Evolutionary conservation across 176 grass and related monocot genomes (phyloP).

Genomic region (Musa beccarii): DNA sequence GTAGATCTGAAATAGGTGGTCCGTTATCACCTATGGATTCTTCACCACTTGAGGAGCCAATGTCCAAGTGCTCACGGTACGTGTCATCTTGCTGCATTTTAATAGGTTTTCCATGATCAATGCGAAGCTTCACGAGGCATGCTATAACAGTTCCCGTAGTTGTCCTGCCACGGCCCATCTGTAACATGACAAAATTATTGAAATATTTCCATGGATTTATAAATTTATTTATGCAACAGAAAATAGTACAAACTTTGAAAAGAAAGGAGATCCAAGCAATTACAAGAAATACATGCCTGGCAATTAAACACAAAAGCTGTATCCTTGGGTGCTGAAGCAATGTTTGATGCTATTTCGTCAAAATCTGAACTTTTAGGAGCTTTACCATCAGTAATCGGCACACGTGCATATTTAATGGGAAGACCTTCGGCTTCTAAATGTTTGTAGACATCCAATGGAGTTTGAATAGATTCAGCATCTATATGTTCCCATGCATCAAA

Average conservation of each 20-base stretch:
- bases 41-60: slow-evolving; percentile 59
- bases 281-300: slow-evolving; percentile 43
- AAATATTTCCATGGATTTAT: slow-evolving; percentile 10
- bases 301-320: slow-evolving; percentile 94
- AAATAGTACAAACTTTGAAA: background rate
- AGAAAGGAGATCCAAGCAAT: slow-evolving; percentile 1
- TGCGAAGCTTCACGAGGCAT: slow-evolving; percentile 72
- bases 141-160: slow-evolving; percentile 95
- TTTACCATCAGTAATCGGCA: slow-evolving; percentile 98
- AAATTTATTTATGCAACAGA: slow-evolving; percentile 6
- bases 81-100: slow-evolving; percentile 43
- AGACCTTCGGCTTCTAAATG: slow-evolving; percentile 71
- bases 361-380: slow-evolving; percentile 98
- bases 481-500: slow-evolving; percentile 92
- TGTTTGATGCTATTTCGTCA: slow-evolving; percentile 72
- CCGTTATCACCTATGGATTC: slow-evolving; percentile 48
- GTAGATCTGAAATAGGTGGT: slow-evolving; percentile 25
- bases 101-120: slow-evolving; percentile 77
- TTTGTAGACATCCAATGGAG: slow-evolving; percentile 87
- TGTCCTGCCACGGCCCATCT: slow-evolving; percentile 98
- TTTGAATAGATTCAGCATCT: slow-evolving; percentile 67
- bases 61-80: slow-evolving; percentile 37
- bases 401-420: slow-evolving; percentile 83
- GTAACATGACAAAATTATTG: slow-evolving; percentile 3
- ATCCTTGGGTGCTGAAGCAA: slow-evolving; percentile 53